Conservation (phyloP, 2,329 filamentous ascomycete genomes). For the Colletotrichum spinosum region DNA sequence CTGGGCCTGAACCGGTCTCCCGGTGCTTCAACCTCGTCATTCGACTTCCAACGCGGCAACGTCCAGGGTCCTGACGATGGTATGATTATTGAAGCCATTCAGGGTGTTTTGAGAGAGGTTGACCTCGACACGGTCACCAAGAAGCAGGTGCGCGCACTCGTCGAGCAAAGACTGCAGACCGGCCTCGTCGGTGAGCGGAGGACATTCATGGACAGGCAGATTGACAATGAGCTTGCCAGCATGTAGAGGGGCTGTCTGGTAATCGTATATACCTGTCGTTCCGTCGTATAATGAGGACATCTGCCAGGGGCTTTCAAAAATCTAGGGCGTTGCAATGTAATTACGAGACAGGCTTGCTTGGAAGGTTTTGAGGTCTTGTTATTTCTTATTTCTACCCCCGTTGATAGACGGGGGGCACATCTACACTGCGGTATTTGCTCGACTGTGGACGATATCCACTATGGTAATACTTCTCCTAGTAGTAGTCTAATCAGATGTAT, state of each 20-base stretch:
- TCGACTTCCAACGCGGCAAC: constrained; percentile 70
- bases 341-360: constrained; percentile 21
- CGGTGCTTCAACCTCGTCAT: constrained; percentile 63
- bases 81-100: constrained; percentile 86
- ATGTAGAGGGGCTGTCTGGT: constrained; percentile 69
- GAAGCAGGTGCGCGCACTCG: constrained; percentile 92
- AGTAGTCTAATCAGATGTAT: neutral
- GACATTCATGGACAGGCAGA: constrained; percentile 90
- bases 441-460: constrained; percentile 24
- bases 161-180: constrained; percentile 93
- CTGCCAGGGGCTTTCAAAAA: constrained; percentile 23
- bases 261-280: constrained; percentile 31
- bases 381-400: constrained; percentile 9
- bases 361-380: constrained; percentile 13
- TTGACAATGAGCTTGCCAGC: constrained; percentile 91
- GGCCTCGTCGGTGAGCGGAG: constrained; percentile 88
- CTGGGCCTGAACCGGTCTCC: constrained; percentile 61
- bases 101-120: constrained; percentile 84
- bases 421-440: constrained; percentile 12
- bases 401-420: constrained; percentile 16
- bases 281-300: constrained; percentile 26
- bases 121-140: constrained; percentile 98
- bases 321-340: constrained; percentile 31
- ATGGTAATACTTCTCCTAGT: constrained; percentile 32
- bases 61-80: constrained; percentile 78